Percentiles rank a stretch among this genome's conserved stretches.
These are phyloP conservation scores for Suillus clintonianus DNA, from an alignment of 768 basidiomycete species.

Conservation along the genomic window DNA sequence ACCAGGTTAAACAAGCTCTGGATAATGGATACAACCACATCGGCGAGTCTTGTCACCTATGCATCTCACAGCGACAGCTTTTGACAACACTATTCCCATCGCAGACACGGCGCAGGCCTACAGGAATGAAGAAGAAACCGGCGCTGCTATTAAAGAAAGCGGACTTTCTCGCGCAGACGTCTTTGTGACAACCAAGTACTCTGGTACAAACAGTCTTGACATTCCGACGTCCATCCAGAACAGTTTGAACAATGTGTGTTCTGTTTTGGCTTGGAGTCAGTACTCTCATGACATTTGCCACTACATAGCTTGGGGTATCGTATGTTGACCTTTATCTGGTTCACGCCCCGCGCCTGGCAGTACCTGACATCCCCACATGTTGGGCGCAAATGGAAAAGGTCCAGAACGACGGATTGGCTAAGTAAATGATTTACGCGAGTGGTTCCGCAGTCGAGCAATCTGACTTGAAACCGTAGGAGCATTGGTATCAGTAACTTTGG, in stretches of 20 bases:
- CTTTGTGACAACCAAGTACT: slow-evolving; percentile 70
- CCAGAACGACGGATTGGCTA: slow-evolving; percentile 56
- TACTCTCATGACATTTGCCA: slow-evolving; percentile 25
- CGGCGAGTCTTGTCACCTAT: slow-evolving; percentile 37
- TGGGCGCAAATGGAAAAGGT: slow-evolving; percentile 68
- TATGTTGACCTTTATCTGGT: slow-evolving; percentile 74
- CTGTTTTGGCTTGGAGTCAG: slow-evolving; percentile 8
- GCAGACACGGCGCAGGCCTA: slow-evolving; percentile 64
- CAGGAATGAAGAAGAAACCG: slow-evolving; percentile 56
- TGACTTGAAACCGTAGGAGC: slow-evolving; percentile 43
- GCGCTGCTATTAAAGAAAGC: slow-evolving; percentile 43
- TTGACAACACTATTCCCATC: not conserved
- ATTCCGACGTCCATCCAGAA: slow-evolving; percentile 57
- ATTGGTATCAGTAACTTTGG: slow-evolving; percentile 76
- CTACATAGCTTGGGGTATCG: not conserved
- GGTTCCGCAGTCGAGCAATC: not conserved
- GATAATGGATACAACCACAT: slow-evolving; percentile 63
- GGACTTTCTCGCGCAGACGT: slow-evolving; percentile 55
- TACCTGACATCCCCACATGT: slow-evolving; percentile 58
- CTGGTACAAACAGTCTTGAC: slow-evolving; percentile 49
- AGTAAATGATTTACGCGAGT: slow-evolving; percentile 35
- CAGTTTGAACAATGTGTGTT: slow-evolving; percentile 52
- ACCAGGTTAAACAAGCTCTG: slow-evolving; percentile 63
- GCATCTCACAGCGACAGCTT: not conserved
- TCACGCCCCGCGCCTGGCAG: slow-evolving; percentile 55